A percentile compares a stretch with the other conserved stretches of the same genome.
Conservation (phyloP, 192 early-diverging fungal species). For the Gonapodya prolifera region DNA sequence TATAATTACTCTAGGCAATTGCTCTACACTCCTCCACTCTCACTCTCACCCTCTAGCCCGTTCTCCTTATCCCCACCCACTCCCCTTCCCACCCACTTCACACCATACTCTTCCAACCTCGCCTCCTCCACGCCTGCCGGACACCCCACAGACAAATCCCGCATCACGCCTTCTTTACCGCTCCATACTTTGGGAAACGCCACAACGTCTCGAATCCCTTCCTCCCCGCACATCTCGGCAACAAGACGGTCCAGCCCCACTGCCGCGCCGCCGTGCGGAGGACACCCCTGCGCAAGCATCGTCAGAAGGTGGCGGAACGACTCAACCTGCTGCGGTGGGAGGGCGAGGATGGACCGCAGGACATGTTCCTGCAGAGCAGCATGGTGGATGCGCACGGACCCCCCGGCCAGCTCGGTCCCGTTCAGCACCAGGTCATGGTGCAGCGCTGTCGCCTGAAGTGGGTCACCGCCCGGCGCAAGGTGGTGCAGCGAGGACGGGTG, state of each 20-base stretch:
- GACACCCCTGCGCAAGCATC: constrained; percentile 70
- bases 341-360: constrained; percentile 53
- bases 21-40: neutral
- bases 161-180: too few species aligned
- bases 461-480: constrained; percentile 36
- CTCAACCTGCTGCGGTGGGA: constrained; percentile 14
- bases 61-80: neutral
- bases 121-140: neutral
- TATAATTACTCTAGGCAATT: neutral
- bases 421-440: constrained; percentile 87
- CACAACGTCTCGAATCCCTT: constrained; percentile 78
- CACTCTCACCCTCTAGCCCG: neutral
- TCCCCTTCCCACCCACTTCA: neutral
- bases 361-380: constrained; percentile 60
- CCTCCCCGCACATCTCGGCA: constrained; percentile 52
- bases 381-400: constrained; percentile 77
- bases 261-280: constrained; percentile 82
- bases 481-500: constrained; percentile 49
- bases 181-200: constrained; percentile 97
- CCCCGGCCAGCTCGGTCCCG: constrained; percentile 82
- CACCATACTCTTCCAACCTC: neutral
- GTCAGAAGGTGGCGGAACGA: constrained; percentile 69
- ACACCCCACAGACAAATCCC: too few species aligned
- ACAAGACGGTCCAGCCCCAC: constrained; percentile 73
- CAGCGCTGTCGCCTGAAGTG: constrained; percentile 42